Base-by-base conservation (phyloP, 306 rosid genomes). In the Medicago lupulina region DNA sequence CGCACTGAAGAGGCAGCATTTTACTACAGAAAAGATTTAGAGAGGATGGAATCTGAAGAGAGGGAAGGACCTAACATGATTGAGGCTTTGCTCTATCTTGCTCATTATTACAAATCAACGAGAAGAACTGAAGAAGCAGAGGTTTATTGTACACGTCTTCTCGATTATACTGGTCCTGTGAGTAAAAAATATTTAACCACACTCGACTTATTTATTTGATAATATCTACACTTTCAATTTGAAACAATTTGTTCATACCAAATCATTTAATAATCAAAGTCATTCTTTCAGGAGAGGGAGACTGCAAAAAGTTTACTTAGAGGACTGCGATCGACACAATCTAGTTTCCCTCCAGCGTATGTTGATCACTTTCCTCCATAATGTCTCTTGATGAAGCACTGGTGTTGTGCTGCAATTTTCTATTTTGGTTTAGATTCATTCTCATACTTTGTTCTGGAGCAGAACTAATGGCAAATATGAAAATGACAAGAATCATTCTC, bases 11-110 rank as follows among this genome's bases (percentile, higher is more conserved):
- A 96, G 80, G 98, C 99, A 11, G 96, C 97, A 36, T 92, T 79
- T 88, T 96, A 89, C 87, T 92, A 88, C 90, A 87, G 82, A 81
- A 90, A 88, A 83, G 99, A 96, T 86, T 81, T 96, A 79, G 99
- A 96, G 78, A 90, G 99, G 77, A 96, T 92, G 99, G 96, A 92
- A 81, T 85, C 76, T 43, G 99, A 96, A 89, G 98, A 92, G 75
- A 90, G 98, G 84, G 99, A 96, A 74, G 98, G 96, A 71, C 98
- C 99, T 50, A 92, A 88, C 84, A 90, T 90, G 92, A 97, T 92
- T 68, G 99, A 96, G 79, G 91, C 99, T 43, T 83, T 92, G 50
- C 77, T 87, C 43, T 96, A 80, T 85, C 99, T 90, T 80, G 99
- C 93, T 55, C 85, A 63, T 8, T 89, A 90, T 78, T 89, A 81